A percentile compares a stretch with the other conserved stretches of the same genome.
phyloP scores from a whole-genome alignment of 192 early-diverging fungal species.

The Ambispora gerdemannii region DNA sequence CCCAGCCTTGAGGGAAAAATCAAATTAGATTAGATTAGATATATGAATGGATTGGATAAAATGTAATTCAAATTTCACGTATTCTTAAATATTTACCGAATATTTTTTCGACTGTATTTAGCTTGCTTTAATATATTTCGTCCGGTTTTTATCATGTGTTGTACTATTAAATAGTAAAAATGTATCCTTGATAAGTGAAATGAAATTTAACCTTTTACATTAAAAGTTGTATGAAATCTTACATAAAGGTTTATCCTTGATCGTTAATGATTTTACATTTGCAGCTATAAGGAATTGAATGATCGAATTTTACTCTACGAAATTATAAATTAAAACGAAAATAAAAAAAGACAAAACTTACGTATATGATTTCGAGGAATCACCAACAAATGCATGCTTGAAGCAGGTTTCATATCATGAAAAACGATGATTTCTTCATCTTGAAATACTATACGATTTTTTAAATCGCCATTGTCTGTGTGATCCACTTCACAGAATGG shows the following conservation, averaged over 20 bases:
- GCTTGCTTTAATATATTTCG: conserved; percentile 31
- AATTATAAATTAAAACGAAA: too few species aligned
- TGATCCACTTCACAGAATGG: background rate
- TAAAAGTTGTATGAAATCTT: too few species aligned
- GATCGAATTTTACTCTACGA: too few species aligned
- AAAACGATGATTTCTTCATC: conserved; percentile 45
- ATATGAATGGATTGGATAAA: background rate
- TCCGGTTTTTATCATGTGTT: conserved; percentile 35
- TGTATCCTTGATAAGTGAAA: conserved; percentile 12
- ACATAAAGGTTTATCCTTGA: conserved; percentile 33
- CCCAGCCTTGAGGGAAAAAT: conserved; percentile 40
- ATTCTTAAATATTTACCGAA: conserved; percentile 25
- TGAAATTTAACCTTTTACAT: background rate
- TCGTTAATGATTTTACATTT: conserved; percentile 39
- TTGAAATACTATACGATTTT: conserved; percentile 22
- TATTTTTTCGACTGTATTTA: conserved; percentile 22
- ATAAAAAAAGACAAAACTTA: background rate
- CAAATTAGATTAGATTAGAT: background rate
- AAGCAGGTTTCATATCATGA: conserved; percentile 41
- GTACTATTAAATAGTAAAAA: conserved; percentile 30
- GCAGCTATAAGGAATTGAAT: background rate
- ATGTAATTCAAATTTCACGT: background rate
- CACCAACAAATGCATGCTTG: conserved; percentile 42
- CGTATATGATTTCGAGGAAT: conserved; percentile 41
- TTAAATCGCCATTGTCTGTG: background rate